phyloP scores from a whole-genome alignment of 2,329 filamentous ascomycete genomes.

The Penicillium sp. region DNA sequence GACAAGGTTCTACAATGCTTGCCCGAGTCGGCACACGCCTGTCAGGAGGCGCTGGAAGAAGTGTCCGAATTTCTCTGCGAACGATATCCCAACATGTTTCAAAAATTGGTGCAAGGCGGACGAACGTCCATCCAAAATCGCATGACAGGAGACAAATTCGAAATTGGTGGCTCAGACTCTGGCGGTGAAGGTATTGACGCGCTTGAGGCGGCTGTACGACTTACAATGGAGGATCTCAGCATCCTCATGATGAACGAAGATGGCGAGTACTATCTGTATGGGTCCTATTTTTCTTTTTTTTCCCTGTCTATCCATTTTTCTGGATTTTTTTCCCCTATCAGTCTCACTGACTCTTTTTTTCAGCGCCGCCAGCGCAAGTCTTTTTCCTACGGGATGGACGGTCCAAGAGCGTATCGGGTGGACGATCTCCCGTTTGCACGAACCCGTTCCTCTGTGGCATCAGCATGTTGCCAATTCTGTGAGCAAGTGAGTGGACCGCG shows the following conservation, averaged over 20 bases:
- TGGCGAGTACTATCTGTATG: constrained; percentile 56
- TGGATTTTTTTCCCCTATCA: background rate
- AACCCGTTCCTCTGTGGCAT: constrained; percentile 57
- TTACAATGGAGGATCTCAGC: constrained; percentile 61
- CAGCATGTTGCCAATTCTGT: constrained; percentile 52
- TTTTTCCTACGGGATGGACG: constrained; percentile 61
- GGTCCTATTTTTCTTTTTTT: constrained; percentile 5
- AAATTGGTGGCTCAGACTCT: constrained; percentile 37
- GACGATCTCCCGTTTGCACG: constrained; percentile 55
- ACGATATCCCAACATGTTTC: constrained; percentile 53
- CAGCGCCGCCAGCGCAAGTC: constrained; percentile 58
- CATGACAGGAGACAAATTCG: constrained; percentile 53
- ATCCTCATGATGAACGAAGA: constrained; percentile 55
- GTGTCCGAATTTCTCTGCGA: constrained; percentile 54
- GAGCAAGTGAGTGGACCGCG: constrained; percentile 43
- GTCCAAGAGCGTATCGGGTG: constrained; percentile 57
- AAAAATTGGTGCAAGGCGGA: constrained; percentile 34
- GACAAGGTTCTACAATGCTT: constrained; percentile 54
- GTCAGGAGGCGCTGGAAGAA: constrained; percentile 55
- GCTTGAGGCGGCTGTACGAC: constrained; percentile 57
- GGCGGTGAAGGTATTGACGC: constrained; percentile 47
- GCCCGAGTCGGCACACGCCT: constrained; percentile 53
- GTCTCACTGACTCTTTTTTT: background rate
- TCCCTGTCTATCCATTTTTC: background rate
- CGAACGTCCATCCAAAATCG: constrained; percentile 50